phyloP scores from a whole-genome alignment of 306 rosid genomes.

The Vigna reflexopilosa region DNA sequence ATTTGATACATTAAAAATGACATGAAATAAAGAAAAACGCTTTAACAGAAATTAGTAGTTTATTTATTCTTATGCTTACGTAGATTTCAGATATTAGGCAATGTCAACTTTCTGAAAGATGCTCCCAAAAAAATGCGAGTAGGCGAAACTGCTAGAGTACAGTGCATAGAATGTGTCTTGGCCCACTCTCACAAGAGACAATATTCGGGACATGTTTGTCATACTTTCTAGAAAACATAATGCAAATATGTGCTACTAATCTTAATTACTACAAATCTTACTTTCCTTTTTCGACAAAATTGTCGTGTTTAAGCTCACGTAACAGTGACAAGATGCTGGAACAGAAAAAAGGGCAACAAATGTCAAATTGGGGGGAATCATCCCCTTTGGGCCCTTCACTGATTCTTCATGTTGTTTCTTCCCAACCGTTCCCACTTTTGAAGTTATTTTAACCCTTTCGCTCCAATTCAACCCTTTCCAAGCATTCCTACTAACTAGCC shows the following conservation, averaged over 20 bases:
- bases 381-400: background rate
- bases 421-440: constrained; percentile 1
- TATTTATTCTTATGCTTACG: no score
- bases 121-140: background rate
- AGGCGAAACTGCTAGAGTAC: background rate
- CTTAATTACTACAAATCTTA: background rate
- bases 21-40: no score
- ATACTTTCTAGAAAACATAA: background rate
- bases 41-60: no score
- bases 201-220: background rate
- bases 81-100: background rate
- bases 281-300: background rate
- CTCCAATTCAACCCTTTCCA: background rate
- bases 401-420: constrained; percentile 1
- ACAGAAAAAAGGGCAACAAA: background rate
- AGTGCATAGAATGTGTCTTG: background rate
- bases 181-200: background rate
- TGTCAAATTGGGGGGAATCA: background rate
- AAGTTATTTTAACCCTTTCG: background rate
- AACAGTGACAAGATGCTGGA: background rate
- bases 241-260: background rate
- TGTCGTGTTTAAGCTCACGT: background rate
- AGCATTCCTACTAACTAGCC: constrained; percentile 1
- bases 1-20: background rate
- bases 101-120: background rate